Percentiles rank a stretch among this genome's conserved stretches.
phyloP scores from a whole-genome alignment of 192 early-diverging fungal species.

The Coemansia interrupta region DNA sequence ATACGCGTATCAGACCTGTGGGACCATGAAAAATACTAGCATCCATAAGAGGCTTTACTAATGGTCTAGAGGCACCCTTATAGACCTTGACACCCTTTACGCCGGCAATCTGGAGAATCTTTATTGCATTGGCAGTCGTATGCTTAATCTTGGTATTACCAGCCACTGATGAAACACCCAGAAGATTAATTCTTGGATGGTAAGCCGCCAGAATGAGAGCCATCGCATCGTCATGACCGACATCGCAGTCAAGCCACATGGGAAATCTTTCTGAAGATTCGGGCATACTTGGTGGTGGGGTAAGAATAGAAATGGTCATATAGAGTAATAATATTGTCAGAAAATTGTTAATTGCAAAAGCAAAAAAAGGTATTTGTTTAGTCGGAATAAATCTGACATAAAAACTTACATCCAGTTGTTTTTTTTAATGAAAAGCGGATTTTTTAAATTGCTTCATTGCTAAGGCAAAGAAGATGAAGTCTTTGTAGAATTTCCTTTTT shows the following conservation, averaged over 20 bases:
- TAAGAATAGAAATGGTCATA: too few relatives aligned
- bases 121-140: slow-evolving; percentile 24
- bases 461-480: too few relatives aligned
- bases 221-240: slow-evolving; percentile 38
- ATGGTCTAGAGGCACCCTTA: slow-evolving; percentile 24
- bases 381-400: too few relatives aligned
- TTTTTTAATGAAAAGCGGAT: too few relatives aligned
- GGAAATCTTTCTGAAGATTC: slow-evolving; percentile 2
- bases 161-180: slow-evolving; percentile 27
- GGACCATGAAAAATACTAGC: slow-evolving; percentile 21
- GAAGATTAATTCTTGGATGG: slow-evolving; percentile 21
- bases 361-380: too few relatives aligned
- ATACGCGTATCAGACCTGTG: slow-evolving; percentile 15
- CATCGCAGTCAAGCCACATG: slow-evolving; percentile 44
- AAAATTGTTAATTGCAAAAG: too few relatives aligned
- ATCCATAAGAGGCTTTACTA: slow-evolving; percentile 13
- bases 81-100: slow-evolving; percentile 26
- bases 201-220: slow-evolving; percentile 31
- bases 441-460: too few relatives aligned
- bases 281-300: background rate
- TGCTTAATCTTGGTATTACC: slow-evolving; percentile 23
- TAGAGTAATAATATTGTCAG: too few relatives aligned
- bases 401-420: too few relatives aligned
- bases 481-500: too few relatives aligned
- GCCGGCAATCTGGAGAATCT: slow-evolving; percentile 24